phyloP scores from a whole-genome alignment of 2,329 filamentous ascomycete species.

The Penicillium sp. region DNA sequence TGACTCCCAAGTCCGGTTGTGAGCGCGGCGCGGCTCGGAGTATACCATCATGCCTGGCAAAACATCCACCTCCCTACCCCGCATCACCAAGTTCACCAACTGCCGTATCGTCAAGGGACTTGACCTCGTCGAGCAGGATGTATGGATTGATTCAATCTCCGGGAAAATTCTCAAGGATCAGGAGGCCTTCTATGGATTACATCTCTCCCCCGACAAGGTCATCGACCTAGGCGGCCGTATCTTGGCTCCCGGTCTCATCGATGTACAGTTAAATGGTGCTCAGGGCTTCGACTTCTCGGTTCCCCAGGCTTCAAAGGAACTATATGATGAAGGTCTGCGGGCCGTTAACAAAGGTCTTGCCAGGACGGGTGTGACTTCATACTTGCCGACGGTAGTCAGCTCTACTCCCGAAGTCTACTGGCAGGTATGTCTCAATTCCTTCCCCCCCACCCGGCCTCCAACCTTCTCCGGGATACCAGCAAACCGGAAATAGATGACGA shows the following conservation, averaged over 20 bases:
- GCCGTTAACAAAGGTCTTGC: slow-evolving; percentile 64
- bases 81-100: slow-evolving; percentile 81
- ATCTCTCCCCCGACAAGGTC: slow-evolving; percentile 56
- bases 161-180: slow-evolving; percentile 72
- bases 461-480: no score
- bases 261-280: slow-evolving; percentile 83
- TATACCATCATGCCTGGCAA: slow-evolving; percentile 33
- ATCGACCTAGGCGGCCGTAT: slow-evolving; percentile 77
- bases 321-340: slow-evolving; percentile 64
- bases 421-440: slow-evolving; percentile 52
- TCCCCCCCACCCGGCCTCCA: no score
- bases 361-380: slow-evolving; percentile 75
- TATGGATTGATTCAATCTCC: slow-evolving; percentile 77
- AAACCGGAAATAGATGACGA: no score
- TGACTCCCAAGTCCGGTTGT: no score
- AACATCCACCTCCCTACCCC: slow-evolving; percentile 28
- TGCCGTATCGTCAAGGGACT: slow-evolving; percentile 66
- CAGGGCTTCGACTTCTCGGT: slow-evolving; percentile 89
- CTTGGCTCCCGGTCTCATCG: slow-evolving; percentile 75
- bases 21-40: no score
- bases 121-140: slow-evolving; percentile 61
- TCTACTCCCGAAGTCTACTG: slow-evolving; percentile 74
- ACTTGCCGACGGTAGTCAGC: slow-evolving; percentile 69
- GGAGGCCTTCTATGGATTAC: slow-evolving; percentile 46
- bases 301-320: slow-evolving; percentile 53